Evolutionary conservation across 164 flowering plant species (phyloP), one percentile per base, ranked within the genome.

Genomic region (Euptelea pleiosperma): DNA sequence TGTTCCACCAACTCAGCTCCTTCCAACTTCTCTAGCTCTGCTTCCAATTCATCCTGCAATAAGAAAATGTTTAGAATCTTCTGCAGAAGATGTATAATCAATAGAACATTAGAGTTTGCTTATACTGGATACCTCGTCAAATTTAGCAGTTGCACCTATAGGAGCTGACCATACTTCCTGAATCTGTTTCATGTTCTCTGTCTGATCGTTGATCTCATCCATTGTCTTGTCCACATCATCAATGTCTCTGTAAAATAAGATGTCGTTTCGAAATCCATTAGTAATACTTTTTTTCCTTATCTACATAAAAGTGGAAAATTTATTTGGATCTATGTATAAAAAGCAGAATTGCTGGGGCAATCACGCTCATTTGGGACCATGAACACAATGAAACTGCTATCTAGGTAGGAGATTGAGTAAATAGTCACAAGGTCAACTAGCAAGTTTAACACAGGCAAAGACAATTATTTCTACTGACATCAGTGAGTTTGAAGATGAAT

Each of bases 201-300:
- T 79, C 72, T 83, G 89, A 55, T 81, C 86, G 40, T 81, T 79
- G 51, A 83, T 79, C 63, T 84, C 84, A 62, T 81, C 89, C 86
- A 84, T 79, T 37, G 83, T 83, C 68, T 76, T 81, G 54, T 83
- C 86, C 15, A 83, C 82, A 66, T 83, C 84, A 67, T 83, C 84
- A 18, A 83, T 83, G 37, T 81, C 81, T 65, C 89, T 81, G 75
- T n/a, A 63, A 45, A 42, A 61, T 0, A 44, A 67, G 1, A 49
- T 48, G 29, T 14, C 8, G 30, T 58, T 31, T 15, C 5, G 8
- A 54, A 15, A 22, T 18, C 25, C 24, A 34, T 15, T n/a, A n/a
- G n/a, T n/a, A n/a, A n/a, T n/a, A n/a, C n/a, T n/a, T n/a, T n/a
- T n/a, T n/a, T n/a, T n/a, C n/a, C n/a, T n/a, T n/a, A n/a, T n/a